Evolutionary conservation across 495 filamentous ascomycete species (phyloP), one percentile per base, ranked within the genome.

Genomic region (Podospora pseudopauciseta): DNA sequence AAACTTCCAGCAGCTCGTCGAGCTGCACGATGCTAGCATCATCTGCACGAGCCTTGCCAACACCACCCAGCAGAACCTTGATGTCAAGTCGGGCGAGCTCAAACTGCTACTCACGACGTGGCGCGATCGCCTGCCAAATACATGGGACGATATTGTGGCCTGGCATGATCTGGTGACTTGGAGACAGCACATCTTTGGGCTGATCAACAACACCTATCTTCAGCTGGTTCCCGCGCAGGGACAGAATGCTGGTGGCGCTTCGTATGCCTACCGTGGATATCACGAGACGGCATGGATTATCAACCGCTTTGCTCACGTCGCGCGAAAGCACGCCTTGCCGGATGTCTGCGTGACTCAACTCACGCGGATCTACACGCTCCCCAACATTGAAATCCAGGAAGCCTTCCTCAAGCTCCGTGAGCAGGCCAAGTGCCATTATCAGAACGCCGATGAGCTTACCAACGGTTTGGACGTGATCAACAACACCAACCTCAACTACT

Each of bases 271-370:
- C 74, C 88, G 96, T 58, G 96, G 96, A 61, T 98, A 96, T 73
- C 96, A 99, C 72, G 96, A 99, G 76, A 99, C 95, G 2, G 96
- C 96, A 3, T 99, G 96, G 96, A 99, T 98, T 69, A 99, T 99
- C 80, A 99, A 99, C 77, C 86, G 96, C 20, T 99, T 99, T 74
- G 96, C 96, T 3, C 95, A 98, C 74, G 96, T 99, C 53, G 95
- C 96, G 61, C 88, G 96, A 32, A 98, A 98, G 81, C 96, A 99
- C 76, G 92, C 93, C 71, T 88, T 99, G 71, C 92, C 93, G 1
- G 96, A 98, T 60, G 95, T 98, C 63, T 99, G 96, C 82, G 97
- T 98, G 77, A 91, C 86, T 69, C 96, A 99, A 75, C 86, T 99
- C 15, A 96, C 93, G 74, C 92, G 93, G 63, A 99, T 99, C 72